Evolutionary conservation across 176 grass and related monocot species (phyloP), one percentile per base, ranked within the genome.

Genomic region (Triticum monococcum): DNA sequence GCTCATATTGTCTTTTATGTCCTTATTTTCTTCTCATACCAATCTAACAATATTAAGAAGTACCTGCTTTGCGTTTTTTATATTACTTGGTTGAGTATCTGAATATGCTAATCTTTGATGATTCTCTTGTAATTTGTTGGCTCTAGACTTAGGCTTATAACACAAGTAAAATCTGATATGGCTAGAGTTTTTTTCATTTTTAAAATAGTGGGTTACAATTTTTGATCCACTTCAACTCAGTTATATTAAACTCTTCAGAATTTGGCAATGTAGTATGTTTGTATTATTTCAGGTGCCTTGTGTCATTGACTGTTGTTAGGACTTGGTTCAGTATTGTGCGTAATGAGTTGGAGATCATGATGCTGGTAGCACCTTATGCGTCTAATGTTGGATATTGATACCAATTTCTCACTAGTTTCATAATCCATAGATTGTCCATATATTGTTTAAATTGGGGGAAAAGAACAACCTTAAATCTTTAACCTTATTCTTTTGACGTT

Each of bases 321-420:
- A 88, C 63, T 84, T 88, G 92, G 73, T 97, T 87, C 89, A 81
- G 75, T 89, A 80, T 81, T 74, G 22, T 91, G 12, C 73, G 80
- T 24, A 92, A 81, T 79, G 91, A 94, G 70, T 91, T 94, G 57
- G 75, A 77, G 65, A 89, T 63, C 76, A 94, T 97, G 95, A 77
- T 97, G 72, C 90, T 94, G 95, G 95, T 97, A 86, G 22, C 40
- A 71, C 40, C 22, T 45, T 81, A 26, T 13, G 12, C 8, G 18
- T 69, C 79, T 68, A 46, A 64, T 30, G 25, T 77, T 68, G 45
- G 4, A 38, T 80, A 77, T 90, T 76, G 22, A 3, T 84, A 74
- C 4, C 5, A 59, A 5, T 8, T 36, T 68, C 18, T 91, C 18
- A 75, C 45, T 64, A 26, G 4, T 56, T 14, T 5, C 50, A 7